A percentile compares a stretch with the other conserved stretches of the same genome.
These are phyloP conservation scores for Fennellomyces sp. DNA, from an alignment of 371 early-diverging fungal genomes.

Conservation along the genomic window DNA sequence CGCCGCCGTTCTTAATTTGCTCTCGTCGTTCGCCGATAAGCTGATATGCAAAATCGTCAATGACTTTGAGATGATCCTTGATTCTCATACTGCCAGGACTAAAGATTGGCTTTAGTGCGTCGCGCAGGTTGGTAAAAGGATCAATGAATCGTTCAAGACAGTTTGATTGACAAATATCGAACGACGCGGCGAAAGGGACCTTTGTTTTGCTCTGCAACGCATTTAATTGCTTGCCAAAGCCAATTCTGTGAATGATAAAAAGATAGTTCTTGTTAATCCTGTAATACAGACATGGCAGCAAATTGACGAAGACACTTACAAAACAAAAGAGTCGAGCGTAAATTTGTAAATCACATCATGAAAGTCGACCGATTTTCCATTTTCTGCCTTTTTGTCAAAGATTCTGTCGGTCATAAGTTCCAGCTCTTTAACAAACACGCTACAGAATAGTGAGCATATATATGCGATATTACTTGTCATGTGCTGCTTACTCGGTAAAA, in stretches of 20 bases:
- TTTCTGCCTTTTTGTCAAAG: constrained; percentile 31
- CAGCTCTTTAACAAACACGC: constrained; percentile 52
- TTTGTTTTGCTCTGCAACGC: constrained; percentile 27
- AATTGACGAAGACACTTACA: constrained; percentile 29
- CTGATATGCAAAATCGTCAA: constrained; percentile 49
- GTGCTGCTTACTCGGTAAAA: constrained; percentile 52
- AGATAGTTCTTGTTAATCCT: no score
- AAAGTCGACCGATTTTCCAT: constrained; percentile 33
- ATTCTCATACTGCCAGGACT: constrained; percentile 24
- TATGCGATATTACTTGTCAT: neutral
- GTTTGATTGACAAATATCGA: constrained; percentile 49
- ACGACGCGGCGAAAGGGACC: constrained; percentile 56
- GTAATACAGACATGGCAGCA: no score
- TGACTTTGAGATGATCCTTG: constrained; percentile 33
- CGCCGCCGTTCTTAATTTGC: constrained; percentile 21
- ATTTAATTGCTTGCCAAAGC: constrained; percentile 44
- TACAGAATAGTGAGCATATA: no score
- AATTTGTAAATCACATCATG: constrained; percentile 48
- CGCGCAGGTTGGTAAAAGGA: constrained; percentile 39
- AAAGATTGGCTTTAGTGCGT: constrained; percentile 15
- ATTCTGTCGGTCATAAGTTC: constrained; percentile 21
- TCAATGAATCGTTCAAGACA: constrained; percentile 42
- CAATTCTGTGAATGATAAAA: constrained; percentile 39
- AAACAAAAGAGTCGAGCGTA: constrained; percentile 55
- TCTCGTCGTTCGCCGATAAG: constrained; percentile 44